Conservation (phyloP, 768 basidiomycete genomes). For the Calocybe indica region DNA sequence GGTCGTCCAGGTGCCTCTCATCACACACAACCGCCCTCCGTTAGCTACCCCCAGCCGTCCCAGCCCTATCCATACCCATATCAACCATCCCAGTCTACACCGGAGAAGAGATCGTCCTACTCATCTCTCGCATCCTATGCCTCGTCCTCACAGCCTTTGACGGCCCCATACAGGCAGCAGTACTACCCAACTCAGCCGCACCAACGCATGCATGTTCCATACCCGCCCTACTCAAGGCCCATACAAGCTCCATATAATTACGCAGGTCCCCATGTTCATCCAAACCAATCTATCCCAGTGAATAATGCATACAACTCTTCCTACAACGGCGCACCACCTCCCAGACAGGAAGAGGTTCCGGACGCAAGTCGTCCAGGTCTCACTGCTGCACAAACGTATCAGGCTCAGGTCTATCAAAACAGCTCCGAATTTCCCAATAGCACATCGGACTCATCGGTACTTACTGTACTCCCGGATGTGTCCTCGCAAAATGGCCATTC, state of each 20-base stretch:
- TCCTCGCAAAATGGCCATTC: conserved; percentile 19
- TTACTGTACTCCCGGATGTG: conserved; percentile 19
- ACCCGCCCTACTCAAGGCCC: conserved; percentile 23
- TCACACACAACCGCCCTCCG: conserved; percentile 29
- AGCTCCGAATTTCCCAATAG: conserved; percentile 26
- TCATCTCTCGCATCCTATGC: conserved; percentile 16
- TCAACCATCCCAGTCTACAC: conserved; percentile 15
- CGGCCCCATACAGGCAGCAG: conserved; percentile 9
- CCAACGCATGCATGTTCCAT: conserved; percentile 10
- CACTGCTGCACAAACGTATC: conserved; percentile 78
- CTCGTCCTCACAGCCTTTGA: background rate
- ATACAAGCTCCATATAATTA: conserved; percentile 18
- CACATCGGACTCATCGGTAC: conserved; percentile 15
- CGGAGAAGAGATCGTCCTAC: conserved; percentile 45
- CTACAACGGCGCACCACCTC: background rate
- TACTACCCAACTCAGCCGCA: background rate
- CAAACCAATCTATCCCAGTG: conserved; percentile 21
- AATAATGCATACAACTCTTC: conserved; percentile 11
- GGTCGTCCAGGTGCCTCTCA: conserved; percentile 62
- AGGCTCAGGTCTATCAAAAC: conserved; percentile 62
- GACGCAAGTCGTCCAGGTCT: conserved; percentile 46
- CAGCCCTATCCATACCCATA: conserved; percentile 29
- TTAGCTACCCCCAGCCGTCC: conserved; percentile 18
- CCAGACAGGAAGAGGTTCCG: conserved; percentile 40
- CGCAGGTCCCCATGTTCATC: conserved; percentile 30